phyloP scores from a whole-genome alignment of 768 basidiomycete genomes.

The Tricholoma sp. region DNA sequence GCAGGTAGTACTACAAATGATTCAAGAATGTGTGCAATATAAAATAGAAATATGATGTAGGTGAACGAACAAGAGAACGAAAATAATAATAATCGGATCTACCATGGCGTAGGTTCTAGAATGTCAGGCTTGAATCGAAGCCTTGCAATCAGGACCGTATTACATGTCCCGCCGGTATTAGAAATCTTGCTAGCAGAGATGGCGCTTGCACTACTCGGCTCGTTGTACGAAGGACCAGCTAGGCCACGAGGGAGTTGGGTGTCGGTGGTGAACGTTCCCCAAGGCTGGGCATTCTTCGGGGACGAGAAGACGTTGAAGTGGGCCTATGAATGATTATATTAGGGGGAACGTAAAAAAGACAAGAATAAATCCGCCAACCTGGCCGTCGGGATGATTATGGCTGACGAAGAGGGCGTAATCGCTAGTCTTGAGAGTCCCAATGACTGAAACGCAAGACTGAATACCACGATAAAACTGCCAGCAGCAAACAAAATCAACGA shows the following conservation, averaged over 20 bases:
- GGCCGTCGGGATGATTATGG: constrained; percentile 59
- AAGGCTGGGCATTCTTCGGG: constrained; percentile 49
- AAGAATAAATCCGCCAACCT: constrained; percentile 26
- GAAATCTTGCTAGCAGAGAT: constrained; percentile 54
- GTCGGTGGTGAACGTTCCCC: constrained; percentile 73
- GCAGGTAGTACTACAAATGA: too few species aligned
- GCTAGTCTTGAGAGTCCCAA: constrained; percentile 65
- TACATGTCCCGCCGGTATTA: constrained; percentile 35
- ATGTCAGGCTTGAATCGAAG: constrained; percentile 63
- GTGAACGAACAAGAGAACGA: background rate
- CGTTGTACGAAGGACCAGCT: constrained; percentile 45
- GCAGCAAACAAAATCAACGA: constrained; percentile 6
- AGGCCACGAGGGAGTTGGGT: constrained; percentile 35
- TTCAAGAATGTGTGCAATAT: too few species aligned
- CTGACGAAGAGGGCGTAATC: constrained; percentile 76
- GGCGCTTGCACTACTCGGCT: constrained; percentile 27
- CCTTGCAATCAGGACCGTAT: constrained; percentile 57
- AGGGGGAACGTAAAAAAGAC: background rate
- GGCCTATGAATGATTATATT: constrained; percentile 28
- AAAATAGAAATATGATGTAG: too few species aligned
- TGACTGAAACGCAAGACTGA: constrained; percentile 32
- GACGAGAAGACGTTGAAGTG: constrained; percentile 68
- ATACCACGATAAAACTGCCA: too few species aligned
- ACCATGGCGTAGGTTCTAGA: constrained; percentile 46
- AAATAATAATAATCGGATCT: background rate